phyloP scores from a whole-genome alignment of 768 basidiomycete species.

The Boletellus ananas region DNA sequence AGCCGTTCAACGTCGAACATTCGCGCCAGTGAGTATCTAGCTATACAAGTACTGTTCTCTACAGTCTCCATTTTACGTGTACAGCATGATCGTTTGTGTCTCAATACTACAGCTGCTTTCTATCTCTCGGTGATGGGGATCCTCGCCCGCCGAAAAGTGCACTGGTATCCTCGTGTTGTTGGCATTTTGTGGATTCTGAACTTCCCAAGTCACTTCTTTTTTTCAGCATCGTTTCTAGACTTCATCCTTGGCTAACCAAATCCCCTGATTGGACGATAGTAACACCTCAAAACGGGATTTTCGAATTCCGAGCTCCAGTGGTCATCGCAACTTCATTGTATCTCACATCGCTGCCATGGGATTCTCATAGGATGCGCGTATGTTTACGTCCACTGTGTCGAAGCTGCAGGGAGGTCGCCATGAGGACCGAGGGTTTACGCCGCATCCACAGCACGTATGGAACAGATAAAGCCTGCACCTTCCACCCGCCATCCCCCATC shows the following conservation, averaged over 20 bases:
- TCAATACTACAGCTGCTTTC: not conserved
- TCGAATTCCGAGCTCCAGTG: no score
- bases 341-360: no score
- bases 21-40: no score
- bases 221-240: no score
- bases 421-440: not conserved
- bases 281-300: no score
- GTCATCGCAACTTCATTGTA: no score
- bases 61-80: no score
- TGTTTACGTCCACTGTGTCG: not conserved
- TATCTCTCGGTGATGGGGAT: not conserved
- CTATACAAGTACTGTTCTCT: no score
- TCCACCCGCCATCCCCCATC: not conserved
- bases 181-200: not conserved
- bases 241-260: not conserved
- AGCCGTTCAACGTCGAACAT: no score
- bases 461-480: constrained; percentile 10
- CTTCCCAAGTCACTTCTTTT: not conserved
- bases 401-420: not conserved
- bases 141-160: constrained; percentile 6
- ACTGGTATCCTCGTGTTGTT: constrained; percentile 1
- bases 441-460: not conserved
- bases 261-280: no score
- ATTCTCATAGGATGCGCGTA: not conserved
- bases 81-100: no score